Conservation (phyloP, 106 monocot genomes). For the Agapanthus africanus region DNA sequence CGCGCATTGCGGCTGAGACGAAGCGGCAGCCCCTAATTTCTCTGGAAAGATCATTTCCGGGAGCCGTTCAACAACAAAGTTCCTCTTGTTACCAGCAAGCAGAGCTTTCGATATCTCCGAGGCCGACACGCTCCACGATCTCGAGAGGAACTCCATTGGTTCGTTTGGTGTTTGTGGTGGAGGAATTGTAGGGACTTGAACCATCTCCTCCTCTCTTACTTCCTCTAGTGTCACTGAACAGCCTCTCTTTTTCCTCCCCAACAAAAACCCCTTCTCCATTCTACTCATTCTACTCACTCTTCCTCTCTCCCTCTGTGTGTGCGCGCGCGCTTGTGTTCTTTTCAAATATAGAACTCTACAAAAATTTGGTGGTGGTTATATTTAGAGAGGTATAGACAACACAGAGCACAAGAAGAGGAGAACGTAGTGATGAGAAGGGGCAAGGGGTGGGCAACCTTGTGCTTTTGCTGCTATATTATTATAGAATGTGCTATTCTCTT, state of each 20-base stretch:
- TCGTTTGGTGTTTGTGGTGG: slow-evolving; percentile 73
- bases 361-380: slow-evolving; percentile 7
- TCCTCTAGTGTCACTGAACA: slow-evolving; percentile 6
- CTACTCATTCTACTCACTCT: not conserved
- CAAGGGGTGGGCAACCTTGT: slow-evolving; percentile 11
- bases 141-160: slow-evolving; percentile 84
- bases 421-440: slow-evolving; percentile 1
- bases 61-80: slow-evolving; percentile 23
- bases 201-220: slow-evolving; percentile 4
- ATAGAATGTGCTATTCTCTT: not conserved
- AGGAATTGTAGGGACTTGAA: slow-evolving; percentile 24
- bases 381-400: not conserved
- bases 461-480: slow-evolving; percentile 4
- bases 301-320: not conserved
- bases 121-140: slow-evolving; percentile 85
- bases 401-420: slow-evolving; percentile 10
- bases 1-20: not conserved
- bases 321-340: not conserved
- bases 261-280: slow-evolving; percentile 16
- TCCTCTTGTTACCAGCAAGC: slow-evolving; percentile 32
- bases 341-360: not conserved
- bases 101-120: slow-evolving; percentile 79
- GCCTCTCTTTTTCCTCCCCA: slow-evolving; percentile 15
- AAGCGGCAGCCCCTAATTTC: not conserved
- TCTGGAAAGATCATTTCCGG: not conserved